phyloP scores from a whole-genome alignment of 2,329 filamentous ascomycete genomes.

The Xylariaceae sp. region DNA sequence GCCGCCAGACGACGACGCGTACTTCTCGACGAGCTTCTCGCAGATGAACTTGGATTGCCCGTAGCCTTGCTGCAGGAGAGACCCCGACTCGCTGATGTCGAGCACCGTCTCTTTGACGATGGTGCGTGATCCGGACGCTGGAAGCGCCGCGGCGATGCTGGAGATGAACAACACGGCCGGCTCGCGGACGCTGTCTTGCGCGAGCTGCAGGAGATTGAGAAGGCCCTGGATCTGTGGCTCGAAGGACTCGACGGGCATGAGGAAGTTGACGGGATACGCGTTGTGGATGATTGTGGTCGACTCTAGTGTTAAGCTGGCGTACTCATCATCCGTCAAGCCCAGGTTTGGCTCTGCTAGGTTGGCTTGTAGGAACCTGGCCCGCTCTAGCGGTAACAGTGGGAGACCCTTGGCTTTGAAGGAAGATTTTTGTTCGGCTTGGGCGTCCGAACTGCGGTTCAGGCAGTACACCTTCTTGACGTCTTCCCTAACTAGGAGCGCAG shows the following conservation, averaged over 20 bases:
- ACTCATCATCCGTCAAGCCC: conserved; percentile 27
- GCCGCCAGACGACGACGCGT: conserved; percentile 21
- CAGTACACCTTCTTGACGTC: conserved; percentile 26
- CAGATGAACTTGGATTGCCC: conserved; percentile 40
- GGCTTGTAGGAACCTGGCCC: conserved; percentile 33
- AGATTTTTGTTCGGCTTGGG: conserved; percentile 9
- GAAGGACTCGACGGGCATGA: conserved; percentile 33
- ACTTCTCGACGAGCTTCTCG: conserved; percentile 37
- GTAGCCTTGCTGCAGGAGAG: conserved; percentile 37
- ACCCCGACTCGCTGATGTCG: conserved; percentile 19
- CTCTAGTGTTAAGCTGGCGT: conserved; percentile 25
- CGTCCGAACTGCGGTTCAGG: conserved; percentile 23
- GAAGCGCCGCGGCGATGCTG: conserved; percentile 37
- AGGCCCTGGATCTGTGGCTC: conserved; percentile 33
- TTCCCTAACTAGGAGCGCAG: conserved; percentile 19
- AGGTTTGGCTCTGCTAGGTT: conserved; percentile 31
- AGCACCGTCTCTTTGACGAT: conserved; percentile 35
- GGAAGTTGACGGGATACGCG: conserved; percentile 39
- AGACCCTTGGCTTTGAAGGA: conserved; percentile 27
- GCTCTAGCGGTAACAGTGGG: conserved; percentile 14
- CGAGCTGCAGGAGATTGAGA: conserved; percentile 31
- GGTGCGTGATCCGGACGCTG: conserved; percentile 2
- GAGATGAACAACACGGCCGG: conserved; percentile 38
- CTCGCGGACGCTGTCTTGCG: conserved; percentile 9
- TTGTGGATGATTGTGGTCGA: conserved; percentile 37